Evolutionary conservation across 2,329 filamentous ascomycete species (phyloP), one percentile per base, ranked within the genome.

Genomic region (Calycina marina): DNA sequence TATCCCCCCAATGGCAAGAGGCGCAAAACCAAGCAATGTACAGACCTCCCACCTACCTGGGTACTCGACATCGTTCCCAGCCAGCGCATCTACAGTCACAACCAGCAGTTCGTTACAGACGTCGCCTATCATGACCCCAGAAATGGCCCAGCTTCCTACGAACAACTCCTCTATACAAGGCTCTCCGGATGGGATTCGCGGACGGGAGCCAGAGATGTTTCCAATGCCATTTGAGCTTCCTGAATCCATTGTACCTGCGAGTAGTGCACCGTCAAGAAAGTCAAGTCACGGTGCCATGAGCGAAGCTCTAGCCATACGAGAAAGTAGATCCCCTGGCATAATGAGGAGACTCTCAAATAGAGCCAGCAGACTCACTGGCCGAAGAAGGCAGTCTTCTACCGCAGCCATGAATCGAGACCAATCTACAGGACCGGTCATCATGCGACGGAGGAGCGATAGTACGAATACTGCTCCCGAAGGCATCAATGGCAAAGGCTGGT

Each of bases 361-460:
- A 40, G 83, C 85, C 4, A 73, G 72, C 28, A 77, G 72, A 67
- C 58, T 77, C 63, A 53, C 74, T 52, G 58, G 57, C 24, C 68
- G 77, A 38, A 73, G 85, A 40, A 70, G 86, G 39, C 77, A 79
- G 40, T 92, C 83, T 11, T 85, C 82, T 3, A 77, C 77, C 1
- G 70, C 79, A 27, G 71, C 79, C 13, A 73, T 76, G 39, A 83
- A 78, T 52, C 75, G 86, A 25, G 85, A 94, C 50, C 77, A 81
- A 40, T 94, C 86, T 51, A 77, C 85, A 15, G 90, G 90, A 0
- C 90, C 90, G 2, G 79, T 85, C 35, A 80, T 93, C 32, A 72
- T 93, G 56, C 75, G 88, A 40, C 70, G 84, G 36, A 75, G 86
- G 43, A 94, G 86, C 55, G 85, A 92, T 55, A 93, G 86, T 60